Evolutionary conservation across 768 basidiomycete genomes (phyloP), one percentile per base, ranked within the genome.

Genomic region (Russula ochroleuca): DNA sequence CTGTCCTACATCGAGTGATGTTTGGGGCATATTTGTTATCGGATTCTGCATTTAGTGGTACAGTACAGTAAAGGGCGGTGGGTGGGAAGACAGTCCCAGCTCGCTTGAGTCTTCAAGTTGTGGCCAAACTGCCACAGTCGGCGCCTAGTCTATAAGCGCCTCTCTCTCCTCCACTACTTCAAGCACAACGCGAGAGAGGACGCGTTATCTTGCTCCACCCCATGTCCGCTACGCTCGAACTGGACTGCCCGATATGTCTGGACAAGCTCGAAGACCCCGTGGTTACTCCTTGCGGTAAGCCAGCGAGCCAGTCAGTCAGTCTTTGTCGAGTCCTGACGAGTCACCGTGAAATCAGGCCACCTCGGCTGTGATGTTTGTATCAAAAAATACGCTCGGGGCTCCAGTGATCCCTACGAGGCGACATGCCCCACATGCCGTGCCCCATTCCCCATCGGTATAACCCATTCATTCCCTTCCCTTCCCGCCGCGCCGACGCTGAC

Each of bases 391-490:
- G 49, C 62, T 7, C 61, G 52, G 14, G 15, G 40, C 14, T 68
- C 64, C 1, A 25, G 31, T 15, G 28, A 64, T 47, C 40, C 64
- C 8, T 56, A 66, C 51, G 37, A 59, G 33, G 51, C 57, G 8
- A 58, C 33, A 19, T 68, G 67, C 35, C 67, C 67, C 5, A 66
- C 61, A 38, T 68, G 67, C 37, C 64, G 67, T 4, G 48, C 65
- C 13, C 47, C 65, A 7, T 68, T 68, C 21, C 61, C 67, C 14
- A 58, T 62, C 21, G 67, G 67, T 60, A 47, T 5, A 21, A n/a
- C 45, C n/a, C 2, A 47, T 45, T 11, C 47, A 10, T 11, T n/a
- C 47, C 40, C 1, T 15, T 5, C 40, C 40, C 40, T 2, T 15
- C 1, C 15, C 40, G n/a, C n/a, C n/a, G n/a, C 40, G 7, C 8